phyloP scores from a whole-genome alignment of 2,329 filamentous ascomycete genomes.

The Aspergillus ustus region DNA sequence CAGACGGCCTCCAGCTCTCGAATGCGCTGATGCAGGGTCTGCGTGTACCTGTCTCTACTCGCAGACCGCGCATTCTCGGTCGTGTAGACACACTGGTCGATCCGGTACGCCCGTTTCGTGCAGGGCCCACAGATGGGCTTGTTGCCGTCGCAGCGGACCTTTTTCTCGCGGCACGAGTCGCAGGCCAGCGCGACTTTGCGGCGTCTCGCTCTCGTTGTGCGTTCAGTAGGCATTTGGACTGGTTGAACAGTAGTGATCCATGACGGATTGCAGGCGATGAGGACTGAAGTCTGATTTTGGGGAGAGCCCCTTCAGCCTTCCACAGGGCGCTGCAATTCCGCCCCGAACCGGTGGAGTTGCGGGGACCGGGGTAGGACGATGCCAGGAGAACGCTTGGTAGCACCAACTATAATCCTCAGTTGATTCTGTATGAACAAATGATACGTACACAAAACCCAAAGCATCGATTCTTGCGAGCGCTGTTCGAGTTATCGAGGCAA shows the following conservation, averaged over 20 bases:
- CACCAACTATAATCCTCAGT: too few relatives aligned
- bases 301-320: too few relatives aligned
- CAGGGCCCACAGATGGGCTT: constrained; percentile 14
- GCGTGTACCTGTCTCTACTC: constrained; percentile 4
- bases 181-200: constrained; percentile 12
- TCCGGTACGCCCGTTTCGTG: constrained; percentile 1
- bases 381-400: too few relatives aligned
- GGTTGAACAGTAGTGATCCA: background rate
- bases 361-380: too few relatives aligned
- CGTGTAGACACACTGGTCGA: constrained; percentile 10
- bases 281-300: too few relatives aligned
- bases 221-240: background rate
- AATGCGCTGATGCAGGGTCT: constrained; percentile 7
- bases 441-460: too few relatives aligned
- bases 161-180: constrained; percentile 12
- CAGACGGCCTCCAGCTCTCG: constrained; percentile 5
- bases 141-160: constrained; percentile 12
- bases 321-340: too few relatives aligned
- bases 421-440: too few relatives aligned
- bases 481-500: too few relatives aligned
- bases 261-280: background rate
- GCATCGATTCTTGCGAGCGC: too few relatives aligned
- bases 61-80: constrained; percentile 5
- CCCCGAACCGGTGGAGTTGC: too few relatives aligned
- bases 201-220: background rate